Evolutionary conservation across 106 monocot species (phyloP), one percentile per base, ranked within the genome.

Genomic region (Allium sativum): DNA sequence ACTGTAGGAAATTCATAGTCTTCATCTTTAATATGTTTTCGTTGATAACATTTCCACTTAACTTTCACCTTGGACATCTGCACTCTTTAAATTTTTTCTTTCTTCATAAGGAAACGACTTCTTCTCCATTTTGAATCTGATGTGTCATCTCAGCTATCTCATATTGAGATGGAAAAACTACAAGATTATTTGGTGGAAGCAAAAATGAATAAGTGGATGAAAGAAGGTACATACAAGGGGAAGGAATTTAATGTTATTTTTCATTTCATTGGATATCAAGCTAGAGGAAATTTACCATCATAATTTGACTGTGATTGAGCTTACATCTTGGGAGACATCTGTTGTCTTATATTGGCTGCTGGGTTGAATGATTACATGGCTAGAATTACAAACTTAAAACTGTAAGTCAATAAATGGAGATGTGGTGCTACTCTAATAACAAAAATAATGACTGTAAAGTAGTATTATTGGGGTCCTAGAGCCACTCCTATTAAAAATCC

Each of bases 201-300:
- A 62, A 88, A 93, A 68, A 85, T 93, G 12, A 93, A 78, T 77
- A 89, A 79, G 40, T 74, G 92, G 21, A 54, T 47, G 95, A 87
- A 87, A 82, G 82, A 78, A 58, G 95, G 90, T 13, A 78, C 22
- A 20, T 95, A 87, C 7, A 95, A 82, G 66, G 95, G 95, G 55
- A 90, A 87, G 74, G 87, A 90, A 61, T 87, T 95, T 51, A 90
- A 69, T 69, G 81, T 87, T 5, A 83, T 95, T 40, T 95, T 90
- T 69, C 95, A 95, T 79, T 95, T 90, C 20, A 90, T 95, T 69
- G 95, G 95, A 10, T 95, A 84, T 71, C 95, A 95, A 71, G 84
- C 90, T 61, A 78, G 95, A 18, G 95, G 95, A 57, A 81, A 86
- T 14, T 53, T 94, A 44, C 89, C 94, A 72, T 90, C 94, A 59